A percentile compares a stretch with the other conserved stretches of the same genome.
Evolutionary conservation across 2,329 filamentous ascomycete species (phyloP).

Genomic region (Xylaria sp.): DNA sequence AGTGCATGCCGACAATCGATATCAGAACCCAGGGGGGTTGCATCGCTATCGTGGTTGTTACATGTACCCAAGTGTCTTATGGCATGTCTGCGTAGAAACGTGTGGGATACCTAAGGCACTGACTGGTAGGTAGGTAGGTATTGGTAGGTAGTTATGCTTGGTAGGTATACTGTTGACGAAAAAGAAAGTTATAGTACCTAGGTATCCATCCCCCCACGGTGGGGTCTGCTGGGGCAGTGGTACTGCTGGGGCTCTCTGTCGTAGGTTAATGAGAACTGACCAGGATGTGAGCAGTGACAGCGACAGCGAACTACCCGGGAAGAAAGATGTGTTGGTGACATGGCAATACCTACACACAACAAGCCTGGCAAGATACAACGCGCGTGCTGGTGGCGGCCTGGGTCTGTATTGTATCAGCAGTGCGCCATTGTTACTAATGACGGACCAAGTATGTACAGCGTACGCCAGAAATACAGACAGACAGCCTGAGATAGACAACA

Average conservation of each 20-base stretch:
- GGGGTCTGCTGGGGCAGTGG: not conserved
- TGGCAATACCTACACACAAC: constrained; percentile 7
- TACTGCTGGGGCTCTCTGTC: not conserved
- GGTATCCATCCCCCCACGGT: not conserved
- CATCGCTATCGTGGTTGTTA: not conserved
- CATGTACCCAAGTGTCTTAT: not conserved
- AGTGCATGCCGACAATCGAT: constrained; percentile 9
- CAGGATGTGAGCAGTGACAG: not conserved
- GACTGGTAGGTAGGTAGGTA: not conserved
- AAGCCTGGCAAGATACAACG: constrained; percentile 21
- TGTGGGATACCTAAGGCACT: not conserved
- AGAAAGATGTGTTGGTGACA: constrained; percentile 29
- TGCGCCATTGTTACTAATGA: constrained; percentile 34
- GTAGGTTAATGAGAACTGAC: not conserved
- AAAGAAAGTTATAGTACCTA: not conserved
- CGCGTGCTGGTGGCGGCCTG: constrained; percentile 27
- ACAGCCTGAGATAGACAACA: not conserved
- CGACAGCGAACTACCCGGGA: constrained; percentile 6
- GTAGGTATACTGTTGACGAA: constrained; percentile 5
- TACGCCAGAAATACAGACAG: not conserved
- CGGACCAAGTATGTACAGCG: constrained; percentile 1
- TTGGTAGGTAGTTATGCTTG: not conserved
- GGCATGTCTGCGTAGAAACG: not conserved
- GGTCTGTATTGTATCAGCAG: constrained; percentile 35
- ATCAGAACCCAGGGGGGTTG: constrained; percentile 10